Evolutionary conservation across 768 basidiomycete species (phyloP), one percentile per base, ranked within the genome.

Genomic region (Rhizopogon sp.): DNA sequence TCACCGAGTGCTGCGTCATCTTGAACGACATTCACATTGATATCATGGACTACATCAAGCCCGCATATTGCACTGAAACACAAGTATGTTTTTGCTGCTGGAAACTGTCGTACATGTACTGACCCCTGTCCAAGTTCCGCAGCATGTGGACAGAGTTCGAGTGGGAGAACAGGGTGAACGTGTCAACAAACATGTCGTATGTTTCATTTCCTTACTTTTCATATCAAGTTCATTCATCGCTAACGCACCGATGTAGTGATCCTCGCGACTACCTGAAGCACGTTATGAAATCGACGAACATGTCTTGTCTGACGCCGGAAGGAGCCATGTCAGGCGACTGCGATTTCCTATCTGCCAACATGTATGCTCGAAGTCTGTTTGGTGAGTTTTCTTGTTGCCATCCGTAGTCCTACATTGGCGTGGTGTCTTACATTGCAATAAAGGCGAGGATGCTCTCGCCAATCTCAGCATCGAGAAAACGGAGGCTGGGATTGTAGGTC

Each of bases 121-220:
- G 35, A 37, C 35, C 35, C 35, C 4, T 11, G 35, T 4, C 13
- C 11, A 63, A 95, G 89, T 96, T 96, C 84, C 84, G 96, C 33
- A 91, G 84, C 70, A 96, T 96, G 93, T 97, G 96, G 96, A 99
- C 95, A 28, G 97, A 98, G 71, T 99, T 99, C 64, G 96, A 99
- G 70, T 99, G 96, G 96, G 96, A 99, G 79, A 99, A 99, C 74
- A 83, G 95, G 63, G 96, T 98, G 53, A 98, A 98, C 66, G 91
- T 98, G 53, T 87, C 85, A 60, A 90, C 87, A 44, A 72, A 83
- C 22, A 83, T 95, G 70, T 81, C 86, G 88, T 91, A 73, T 62
- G 90, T 82, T 31, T 16, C 35, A 13, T 37, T 13, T 37, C 35
- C 0, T 37, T 37, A 1, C 10, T 25, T 56, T 39, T 55, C 49